Base-by-base conservation (phyloP, 2,329 filamentous ascomycete species). In the Ploettnerulaceae sp. region DNA sequence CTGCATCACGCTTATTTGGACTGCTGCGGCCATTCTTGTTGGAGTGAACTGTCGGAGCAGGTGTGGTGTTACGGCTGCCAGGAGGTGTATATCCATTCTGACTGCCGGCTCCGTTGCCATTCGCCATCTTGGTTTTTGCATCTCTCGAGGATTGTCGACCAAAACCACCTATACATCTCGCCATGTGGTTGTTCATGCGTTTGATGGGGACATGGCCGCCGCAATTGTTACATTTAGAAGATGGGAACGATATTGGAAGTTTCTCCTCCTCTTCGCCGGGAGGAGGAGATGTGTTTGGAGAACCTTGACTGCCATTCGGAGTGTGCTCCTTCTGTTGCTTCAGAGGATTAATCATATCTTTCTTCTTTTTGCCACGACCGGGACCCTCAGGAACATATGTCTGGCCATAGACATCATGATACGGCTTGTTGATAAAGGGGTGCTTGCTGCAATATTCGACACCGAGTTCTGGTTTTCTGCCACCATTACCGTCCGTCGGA, bases 381-480 rank as follows among this genome's bases (percentile, higher is more conserved):
- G 84, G 76, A 11, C 81, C 81, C 17, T 84, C 82, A 14, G 81
- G 81, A 11, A 86, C 82, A 76, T 86, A 90, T 21, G 84, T 86
- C 66, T 89, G 87, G 40, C 84, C 86, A 66, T 89, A 89, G 54
- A 90, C 87, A 65, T 91, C 86, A 67, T 82, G 85, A 50, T 84
- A 84, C 2, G 80, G 73, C 63, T 86, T 82, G 56, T 86, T 79
- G 51, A 88, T 85, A 71, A 84, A 90, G 0, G 86, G 85, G 51
- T 84, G 81, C 55, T 82, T 81, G 66, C 86, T 87, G 74, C 86
- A 91, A 71, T 89, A 90, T 56, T 83, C 79, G 56, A 82, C 71
- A 54, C 75, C 72, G 0, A 84, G 84, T 48, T 84, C 79, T 33
- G 81, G 81, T 61, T 79, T 80, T 59, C 69, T 69, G 9, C 81